A percentile compares a stretch with the other conserved stretches of the same genome.
Evolutionary conservation across 73 alveolate genomes (phyloP).

Genomic region (Halteria grandinella): DNA sequence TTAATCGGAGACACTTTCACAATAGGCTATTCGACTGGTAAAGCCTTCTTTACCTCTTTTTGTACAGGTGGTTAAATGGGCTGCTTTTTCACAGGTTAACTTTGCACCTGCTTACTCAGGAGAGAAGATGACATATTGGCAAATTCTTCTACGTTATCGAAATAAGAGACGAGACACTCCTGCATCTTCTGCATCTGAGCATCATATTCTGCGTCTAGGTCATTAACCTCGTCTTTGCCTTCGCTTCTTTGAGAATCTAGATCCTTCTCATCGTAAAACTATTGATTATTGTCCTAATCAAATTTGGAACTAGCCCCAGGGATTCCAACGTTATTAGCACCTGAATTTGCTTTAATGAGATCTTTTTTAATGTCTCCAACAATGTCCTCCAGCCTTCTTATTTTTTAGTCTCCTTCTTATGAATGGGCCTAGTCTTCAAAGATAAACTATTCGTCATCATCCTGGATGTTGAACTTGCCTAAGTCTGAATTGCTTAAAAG

Average conservation of each 20-base stretch:
- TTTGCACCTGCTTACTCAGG: not conserved
- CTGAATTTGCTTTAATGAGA: not conserved
- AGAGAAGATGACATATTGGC: not conserved
- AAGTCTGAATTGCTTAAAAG: too few species aligned
- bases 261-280: conserved; percentile 24
- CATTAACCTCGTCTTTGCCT: conserved; percentile 28
- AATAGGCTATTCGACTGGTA: not conserved
- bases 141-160: conserved; percentile 1
- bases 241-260: conserved; percentile 30
- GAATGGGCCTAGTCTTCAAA: conserved; percentile 29
- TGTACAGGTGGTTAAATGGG: not conserved
- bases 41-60: not conserved
- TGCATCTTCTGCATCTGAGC: not conserved
- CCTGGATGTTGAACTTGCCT: not conserved
- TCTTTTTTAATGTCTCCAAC: conserved; percentile 45
- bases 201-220: conserved; percentile 13
- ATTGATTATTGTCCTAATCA: not conserved
- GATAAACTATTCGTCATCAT: conserved; percentile 5
- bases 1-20: too few species aligned
- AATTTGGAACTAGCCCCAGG: not conserved
- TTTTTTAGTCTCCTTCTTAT: conserved; percentile 41
- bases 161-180: conserved; percentile 5
- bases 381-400: conserved; percentile 37
- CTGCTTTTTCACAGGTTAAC: not conserved
- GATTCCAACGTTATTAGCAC: not conserved